A percentile compares a stretch with the other conserved stretches of the same genome.
phyloP scores from a whole-genome alignment of 805 yeast genomes.

The Cyberlindnera lachancei region DNA sequence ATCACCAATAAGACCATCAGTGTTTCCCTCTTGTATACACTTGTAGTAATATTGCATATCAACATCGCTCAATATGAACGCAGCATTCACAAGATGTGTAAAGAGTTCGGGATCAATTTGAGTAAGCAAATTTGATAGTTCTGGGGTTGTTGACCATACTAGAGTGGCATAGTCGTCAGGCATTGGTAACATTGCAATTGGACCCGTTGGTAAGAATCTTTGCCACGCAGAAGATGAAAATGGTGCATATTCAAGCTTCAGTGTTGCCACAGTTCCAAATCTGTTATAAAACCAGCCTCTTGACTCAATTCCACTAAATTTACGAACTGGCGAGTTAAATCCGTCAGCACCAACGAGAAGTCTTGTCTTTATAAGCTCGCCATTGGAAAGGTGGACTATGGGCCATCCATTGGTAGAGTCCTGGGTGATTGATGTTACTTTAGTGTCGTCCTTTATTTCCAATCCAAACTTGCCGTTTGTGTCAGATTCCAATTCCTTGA shows the following conservation, averaged over 20 bases:
- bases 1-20: conserved; percentile 51
- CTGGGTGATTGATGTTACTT: conserved; percentile 48
- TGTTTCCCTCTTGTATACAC: conserved; percentile 28
- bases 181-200: conserved; percentile 84
- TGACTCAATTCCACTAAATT: conserved; percentile 71
- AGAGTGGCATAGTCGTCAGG: conserved; percentile 83
- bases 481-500: conserved; percentile 34
- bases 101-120: conserved; percentile 56
- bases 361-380: conserved; percentile 56
- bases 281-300: conserved; percentile 89
- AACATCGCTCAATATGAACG: conserved; percentile 65
- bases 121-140: conserved; percentile 55
- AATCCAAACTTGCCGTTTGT: conserved; percentile 20
- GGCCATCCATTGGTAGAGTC: conserved; percentile 62
- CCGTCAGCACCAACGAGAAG: conserved; percentile 95
- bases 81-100: conserved; percentile 74
- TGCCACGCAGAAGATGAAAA: conserved; percentile 82
- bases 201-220: conserved; percentile 85
- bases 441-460: conserved; percentile 55
- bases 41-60: conserved; percentile 69
- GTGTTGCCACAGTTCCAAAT: conserved; percentile 89
- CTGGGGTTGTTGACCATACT: conserved; percentile 89
- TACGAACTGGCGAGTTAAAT: conserved; percentile 84
- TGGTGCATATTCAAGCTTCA: conserved; percentile 67
- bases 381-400: conserved; percentile 56